Base-by-base conservation (phyloP, 805 yeast species). In the Wickerhamiella slavikovae region DNA sequence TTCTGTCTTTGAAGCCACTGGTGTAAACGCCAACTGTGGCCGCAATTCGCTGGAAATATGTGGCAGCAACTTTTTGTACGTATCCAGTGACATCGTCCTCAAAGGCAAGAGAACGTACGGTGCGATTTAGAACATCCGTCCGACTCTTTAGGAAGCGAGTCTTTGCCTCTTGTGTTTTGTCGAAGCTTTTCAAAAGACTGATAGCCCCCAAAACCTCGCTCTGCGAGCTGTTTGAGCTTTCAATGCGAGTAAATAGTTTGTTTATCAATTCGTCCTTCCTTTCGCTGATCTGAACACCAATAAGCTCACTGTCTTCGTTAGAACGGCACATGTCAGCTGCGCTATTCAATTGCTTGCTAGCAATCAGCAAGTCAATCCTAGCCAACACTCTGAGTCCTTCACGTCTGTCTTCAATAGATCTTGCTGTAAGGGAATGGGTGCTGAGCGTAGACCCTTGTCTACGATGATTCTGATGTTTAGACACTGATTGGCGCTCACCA, bases 281-380 rank as follows among this genome's bases (percentile, higher is more conserved):
- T n/a, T 32, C 31, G 11, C 19, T 24, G 6, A 41, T 33, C 24
- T 25, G 22, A 5, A 21, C 30, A 8, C 28, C 32, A 3, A 38
- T 29, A 9, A 29, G 15, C 19, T 27, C 23, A 21, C 22, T 25
- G n/a, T 29, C 24, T 4, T 12, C 29, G 28, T 35, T 16, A 24
- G 21, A 21, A 10, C 27, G 18, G 17, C 26, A 25, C 21, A 45
- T 35, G 3, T 48, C 54, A 3, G 60, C 60, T 1, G 68, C 60
- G 12, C 48, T 54, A 26, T 54, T 42, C 48, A 62, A 72, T 32
- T 62, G 59, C 30, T 66, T 62, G 40, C 74, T 71, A 8, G 78
- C 72, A 16, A 75, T 57, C 31, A 59, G 59, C 10, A 72, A 66
- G 44, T 77, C 89, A 24, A 74, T 58, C 32, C 73, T 79, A 42